phyloP scores from a whole-genome alignment of 2,329 filamentous ascomycete genomes.

The Trichophyton verrucosum region DNA sequence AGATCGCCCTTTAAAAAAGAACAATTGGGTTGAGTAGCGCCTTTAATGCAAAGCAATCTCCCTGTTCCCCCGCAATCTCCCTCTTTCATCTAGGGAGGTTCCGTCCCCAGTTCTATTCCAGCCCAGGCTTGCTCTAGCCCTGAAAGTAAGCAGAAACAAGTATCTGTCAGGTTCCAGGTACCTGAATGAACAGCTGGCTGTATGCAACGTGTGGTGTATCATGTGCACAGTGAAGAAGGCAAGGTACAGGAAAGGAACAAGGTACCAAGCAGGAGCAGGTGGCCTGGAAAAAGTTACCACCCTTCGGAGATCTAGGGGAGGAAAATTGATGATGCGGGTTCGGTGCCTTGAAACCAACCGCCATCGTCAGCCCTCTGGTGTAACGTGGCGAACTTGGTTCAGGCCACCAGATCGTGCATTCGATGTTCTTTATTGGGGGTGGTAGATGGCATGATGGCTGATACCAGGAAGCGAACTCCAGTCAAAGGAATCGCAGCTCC shows the following conservation, averaged over 20 bases:
- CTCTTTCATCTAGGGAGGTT: not conserved
- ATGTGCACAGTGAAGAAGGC: not conserved
- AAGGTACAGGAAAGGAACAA: not conserved
- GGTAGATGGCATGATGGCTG: not conserved
- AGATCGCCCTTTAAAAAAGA: not conserved
- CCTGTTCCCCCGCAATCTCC: not conserved
- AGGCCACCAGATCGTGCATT: not conserved
- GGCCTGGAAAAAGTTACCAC: not conserved
- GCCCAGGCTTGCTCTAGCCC: not conserved
- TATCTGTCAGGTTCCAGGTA: conserved; percentile 2
- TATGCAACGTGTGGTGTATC: not conserved
- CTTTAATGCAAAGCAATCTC: not conserved
- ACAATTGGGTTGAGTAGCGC: not conserved
- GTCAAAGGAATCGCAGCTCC: not conserved
- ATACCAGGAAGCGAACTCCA: too few relatives aligned
- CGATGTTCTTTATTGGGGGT: not conserved
- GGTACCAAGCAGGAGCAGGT: not conserved
- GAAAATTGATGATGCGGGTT: not conserved
- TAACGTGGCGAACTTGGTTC: not conserved
- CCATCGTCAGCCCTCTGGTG: not conserved
- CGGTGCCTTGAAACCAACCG: conserved; percentile 1
- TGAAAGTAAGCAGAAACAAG: not conserved
- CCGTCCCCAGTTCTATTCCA: not conserved
- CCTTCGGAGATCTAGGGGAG: not conserved
- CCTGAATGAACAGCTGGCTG: not conserved